A percentile compares a stretch with the other conserved stretches of the same genome.
Evolutionary conservation across 208 protist species (phyloP).

Genomic region (Polymyxa betae): DNA sequence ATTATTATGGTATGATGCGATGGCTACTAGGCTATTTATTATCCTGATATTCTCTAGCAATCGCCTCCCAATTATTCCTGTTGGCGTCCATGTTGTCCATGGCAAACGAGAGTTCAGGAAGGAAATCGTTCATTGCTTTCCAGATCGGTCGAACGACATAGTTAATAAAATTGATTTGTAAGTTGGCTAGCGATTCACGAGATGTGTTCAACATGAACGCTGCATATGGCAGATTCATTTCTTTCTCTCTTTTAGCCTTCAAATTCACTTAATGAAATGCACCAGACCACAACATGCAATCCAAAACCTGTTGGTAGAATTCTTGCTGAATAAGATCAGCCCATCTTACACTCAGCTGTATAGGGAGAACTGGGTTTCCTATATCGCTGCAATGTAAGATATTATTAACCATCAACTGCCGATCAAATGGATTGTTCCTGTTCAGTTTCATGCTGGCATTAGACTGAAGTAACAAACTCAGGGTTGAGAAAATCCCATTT

Average conservation of each 20-base stretch:
- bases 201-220: slow-evolving; percentile 49
- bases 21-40: too few species aligned
- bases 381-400: slow-evolving; percentile 49
- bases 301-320: slow-evolving; percentile 58
- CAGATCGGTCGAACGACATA: slow-evolving; percentile 43
- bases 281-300: slow-evolving; percentile 56
- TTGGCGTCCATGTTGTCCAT: slow-evolving; percentile 41
- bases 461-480: not conserved
- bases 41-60: too few species aligned
- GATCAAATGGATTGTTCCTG: not conserved
- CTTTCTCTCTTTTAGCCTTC: slow-evolving; percentile 61
- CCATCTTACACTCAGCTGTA: slow-evolving; percentile 6
- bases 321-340: slow-evolving; percentile 28
- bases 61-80: not conserved
- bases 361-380: slow-evolving; percentile 7
- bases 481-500: not conserved
- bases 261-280: slow-evolving; percentile 67
- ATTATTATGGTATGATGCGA: too few species aligned
- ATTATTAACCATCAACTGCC: slow-evolving; percentile 42
- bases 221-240: slow-evolving; percentile 47
- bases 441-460: not conserved
- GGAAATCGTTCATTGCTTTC: slow-evolving; percentile 42
- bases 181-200: not conserved
- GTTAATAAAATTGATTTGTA: slow-evolving; percentile 60
- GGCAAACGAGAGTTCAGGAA: slow-evolving; percentile 6